phyloP scores from a whole-genome alignment of 768 basidiomycete species.

The Hygrophoropsis aurantiaca region DNA sequence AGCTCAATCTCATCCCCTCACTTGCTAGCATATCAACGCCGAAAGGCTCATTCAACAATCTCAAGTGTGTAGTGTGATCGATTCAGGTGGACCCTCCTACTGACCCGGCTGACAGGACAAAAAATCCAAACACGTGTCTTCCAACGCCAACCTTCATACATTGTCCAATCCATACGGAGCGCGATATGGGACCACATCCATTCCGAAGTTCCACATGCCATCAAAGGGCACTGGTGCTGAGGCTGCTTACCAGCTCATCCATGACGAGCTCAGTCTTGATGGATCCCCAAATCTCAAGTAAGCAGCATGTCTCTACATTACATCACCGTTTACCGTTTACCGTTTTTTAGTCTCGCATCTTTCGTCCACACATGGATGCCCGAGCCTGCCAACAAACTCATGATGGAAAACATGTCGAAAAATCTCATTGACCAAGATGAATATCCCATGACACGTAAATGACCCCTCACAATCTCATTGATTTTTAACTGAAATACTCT shows the following conservation, averaged over 20 bases:
- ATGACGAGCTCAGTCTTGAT: slow-evolving; percentile 63
- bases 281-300: slow-evolving; percentile 55
- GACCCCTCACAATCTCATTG: not conserved
- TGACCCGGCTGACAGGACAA: slow-evolving; percentile 42
- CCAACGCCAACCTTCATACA: slow-evolving; percentile 29
- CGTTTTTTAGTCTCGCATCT: slow-evolving; percentile 45
- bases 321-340: slow-evolving; percentile 1
- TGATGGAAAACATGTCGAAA: slow-evolving; percentile 65
- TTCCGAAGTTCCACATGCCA: slow-evolving; percentile 70
- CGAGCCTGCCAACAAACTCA: slow-evolving; percentile 48
- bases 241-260: slow-evolving; percentile 52
- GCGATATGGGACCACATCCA: slow-evolving; percentile 62
- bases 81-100: not conserved
- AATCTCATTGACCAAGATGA: slow-evolving; percentile 73
- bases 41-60: slow-evolving; percentile 62
- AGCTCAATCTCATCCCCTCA: slow-evolving; percentile 2
- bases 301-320: not conserved
- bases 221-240: slow-evolving; percentile 59
- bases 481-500: not conserved
- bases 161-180: slow-evolving; percentile 53
- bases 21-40: slow-evolving; percentile 61
- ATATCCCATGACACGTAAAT: slow-evolving; percentile 56
- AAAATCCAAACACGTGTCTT: slow-evolving; percentile 34
- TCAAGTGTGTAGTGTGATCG: slow-evolving; percentile 36
- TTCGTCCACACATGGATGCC: slow-evolving; percentile 72